Evolutionary conservation across 73 alveolate species (phyloP), one percentile per base, ranked within the genome.

Genomic region (Effrenium voratum): DNA sequence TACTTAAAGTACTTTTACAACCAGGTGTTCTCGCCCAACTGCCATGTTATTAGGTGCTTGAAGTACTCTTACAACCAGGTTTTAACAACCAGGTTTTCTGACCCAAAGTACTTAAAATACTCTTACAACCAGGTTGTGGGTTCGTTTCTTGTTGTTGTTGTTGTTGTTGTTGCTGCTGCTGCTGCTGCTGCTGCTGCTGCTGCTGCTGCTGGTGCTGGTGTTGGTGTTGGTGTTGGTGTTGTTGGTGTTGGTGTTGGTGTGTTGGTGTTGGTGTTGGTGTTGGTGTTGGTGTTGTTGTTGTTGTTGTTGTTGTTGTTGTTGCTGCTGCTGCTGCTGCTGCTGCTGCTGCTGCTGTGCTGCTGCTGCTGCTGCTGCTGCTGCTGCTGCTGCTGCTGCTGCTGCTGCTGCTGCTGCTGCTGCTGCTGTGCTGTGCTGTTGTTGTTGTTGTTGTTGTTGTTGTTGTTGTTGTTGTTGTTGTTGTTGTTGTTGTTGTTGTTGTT

Each of bases 111-210:
- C n/a, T n/a, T n/a, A n/a, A n/a, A n/a, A n/a, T n/a, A n/a, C n/a
- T n/a, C n/a, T n/a, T n/a, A n/a, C n/a, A n/a, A n/a, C n/a, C n/a
- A n/a, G n/a, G 73, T 60, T 60, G 73, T 60, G 15, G 73, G 15
- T 60, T 30, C 28, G 15, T 30, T 6, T 60, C 38, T 6, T 60
- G 73, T 6, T 60, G 73, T 38, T 72, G 49, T 5, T 72, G 49
- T 38, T 72, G 49, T 5, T 72, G 49, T 38, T 72, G 83, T 5
- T 72, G 49, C 49, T 15, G 83, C 49, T n/a, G 83, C 49, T 72
- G 49, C 83, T 72, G 49, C 49, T 72, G 49, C 83, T 72, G 28
- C 49, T 72, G 49, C 49, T 72, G 49, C 49, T 72, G 49, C 83
- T 72, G 49, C 49, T 72, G 49, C 38, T 72, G 49, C 38, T 72